Evolutionary conservation across 2,329 filamentous ascomycete genomes (phyloP).

Genomic region (Trichocomaceae sp.): DNA sequence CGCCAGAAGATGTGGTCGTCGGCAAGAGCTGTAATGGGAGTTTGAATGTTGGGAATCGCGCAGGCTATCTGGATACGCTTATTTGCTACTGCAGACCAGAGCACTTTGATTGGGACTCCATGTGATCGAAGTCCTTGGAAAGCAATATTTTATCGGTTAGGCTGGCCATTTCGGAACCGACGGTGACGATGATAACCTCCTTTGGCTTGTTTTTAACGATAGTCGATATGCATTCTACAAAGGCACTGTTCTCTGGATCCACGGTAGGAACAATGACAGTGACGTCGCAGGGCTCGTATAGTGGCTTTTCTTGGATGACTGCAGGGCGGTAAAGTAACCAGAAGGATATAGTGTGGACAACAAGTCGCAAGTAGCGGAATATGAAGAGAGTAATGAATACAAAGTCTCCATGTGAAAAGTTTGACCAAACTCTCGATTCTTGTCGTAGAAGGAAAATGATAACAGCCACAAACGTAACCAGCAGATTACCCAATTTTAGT

Average conservation of each 20-base stretch:
- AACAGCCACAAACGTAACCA: background rate
- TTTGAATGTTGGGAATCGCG: conserved; percentile 34
- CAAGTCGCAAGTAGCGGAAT: conserved; percentile 44
- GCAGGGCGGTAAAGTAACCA: conserved; percentile 35
- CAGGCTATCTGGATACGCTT: conserved; percentile 46
- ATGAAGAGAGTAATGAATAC: conserved; percentile 34
- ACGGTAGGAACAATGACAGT: conserved; percentile 50
- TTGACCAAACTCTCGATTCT: background rate
- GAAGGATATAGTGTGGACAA: conserved; percentile 40
- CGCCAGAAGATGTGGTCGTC: conserved; percentile 53
- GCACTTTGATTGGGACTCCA: conserved; percentile 22
- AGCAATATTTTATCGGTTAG: background rate
- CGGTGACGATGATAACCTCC: conserved; percentile 42
- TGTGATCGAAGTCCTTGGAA: conserved; percentile 5
- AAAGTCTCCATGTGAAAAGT: background rate
- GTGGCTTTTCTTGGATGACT: conserved; percentile 21
- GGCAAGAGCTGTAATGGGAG: conserved; percentile 41
- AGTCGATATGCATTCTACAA: conserved; percentile 38
- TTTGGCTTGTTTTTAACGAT: conserved; percentile 36
- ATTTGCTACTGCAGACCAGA: conserved; percentile 31
- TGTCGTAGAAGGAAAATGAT: background rate
- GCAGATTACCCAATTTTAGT: background rate
- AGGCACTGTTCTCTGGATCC: conserved; percentile 37
- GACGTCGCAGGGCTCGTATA: conserved; percentile 35
- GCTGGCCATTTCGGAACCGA: conserved; percentile 25